Evolutionary conservation across 2,329 filamentous ascomycete species (phyloP).

Genomic region (Hymenoscyphus fructigenus): DNA sequence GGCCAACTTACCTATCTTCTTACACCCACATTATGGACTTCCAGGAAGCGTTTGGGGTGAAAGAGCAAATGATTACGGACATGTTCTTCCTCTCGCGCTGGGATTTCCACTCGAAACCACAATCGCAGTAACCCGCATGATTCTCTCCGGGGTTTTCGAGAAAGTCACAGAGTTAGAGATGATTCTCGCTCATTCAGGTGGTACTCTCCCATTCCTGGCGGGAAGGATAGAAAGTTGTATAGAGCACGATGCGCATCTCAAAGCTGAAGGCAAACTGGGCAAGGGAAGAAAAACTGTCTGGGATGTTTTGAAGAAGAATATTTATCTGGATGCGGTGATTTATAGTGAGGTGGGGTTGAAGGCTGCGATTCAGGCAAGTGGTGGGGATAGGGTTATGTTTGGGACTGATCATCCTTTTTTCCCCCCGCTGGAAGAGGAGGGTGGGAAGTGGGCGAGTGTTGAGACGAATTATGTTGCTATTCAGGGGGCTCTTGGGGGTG

Average conservation of each 20-base stretch:
- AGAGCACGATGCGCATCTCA: slow-evolving; percentile 74
- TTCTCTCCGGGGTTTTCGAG: slow-evolving; percentile 83
- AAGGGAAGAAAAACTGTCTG: slow-evolving; percentile 53
- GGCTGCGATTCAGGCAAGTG: slow-evolving; percentile 67
- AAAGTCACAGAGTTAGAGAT: slow-evolving; percentile 67
- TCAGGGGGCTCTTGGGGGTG: slow-evolving; percentile 48
- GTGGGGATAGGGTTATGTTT: slow-evolving; percentile 72
- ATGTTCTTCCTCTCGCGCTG: slow-evolving; percentile 80
- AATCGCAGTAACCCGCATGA: slow-evolving; percentile 84
- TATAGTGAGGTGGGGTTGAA: slow-evolving; percentile 73
- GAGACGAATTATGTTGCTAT: slow-evolving; percentile 57
- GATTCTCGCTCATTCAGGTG: slow-evolving; percentile 83
- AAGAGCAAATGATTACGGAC: slow-evolving; percentile 71
- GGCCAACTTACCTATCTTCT: slow-evolving; percentile 67
- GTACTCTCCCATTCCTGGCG: slow-evolving; percentile 84
- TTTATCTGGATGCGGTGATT: slow-evolving; percentile 85
- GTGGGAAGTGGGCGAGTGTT: slow-evolving; percentile 69
- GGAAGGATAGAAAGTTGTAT: slow-evolving; percentile 88
- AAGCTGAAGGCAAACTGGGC: slow-evolving; percentile 57
- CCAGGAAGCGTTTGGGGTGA: slow-evolving; percentile 78
- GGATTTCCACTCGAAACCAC: slow-evolving; percentile 93
- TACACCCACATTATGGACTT: slow-evolving; percentile 91
- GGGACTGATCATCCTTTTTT: slow-evolving; percentile 85
- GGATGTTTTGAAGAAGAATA: slow-evolving; percentile 69
- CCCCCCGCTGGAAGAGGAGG: slow-evolving; percentile 67